A percentile compares a stretch with the other conserved stretches of the same genome.
phyloP scores from a whole-genome alignment of 495 filamentous ascomycete species.

The Xylaria longipes region DNA sequence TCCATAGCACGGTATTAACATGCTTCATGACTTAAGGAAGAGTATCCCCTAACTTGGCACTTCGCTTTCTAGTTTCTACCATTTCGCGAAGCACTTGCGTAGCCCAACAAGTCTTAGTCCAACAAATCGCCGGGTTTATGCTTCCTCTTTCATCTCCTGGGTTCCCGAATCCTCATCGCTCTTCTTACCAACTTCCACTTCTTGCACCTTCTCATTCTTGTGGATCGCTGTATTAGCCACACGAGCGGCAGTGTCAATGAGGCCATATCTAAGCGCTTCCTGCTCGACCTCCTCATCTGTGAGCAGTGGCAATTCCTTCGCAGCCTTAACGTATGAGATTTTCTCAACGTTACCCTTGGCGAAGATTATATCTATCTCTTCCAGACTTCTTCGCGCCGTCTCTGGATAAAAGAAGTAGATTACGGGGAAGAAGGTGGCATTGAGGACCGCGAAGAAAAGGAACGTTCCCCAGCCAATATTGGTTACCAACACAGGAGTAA shows the following conservation, averaged over 20 bases:
- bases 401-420: slow-evolving; percentile 83
- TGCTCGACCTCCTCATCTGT: slow-evolving; percentile 67
- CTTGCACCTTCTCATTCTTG: background rate
- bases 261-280: slow-evolving; percentile 67
- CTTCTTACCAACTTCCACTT: slow-evolving; percentile 9
- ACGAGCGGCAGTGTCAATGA: slow-evolving; percentile 45
- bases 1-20: background rate
- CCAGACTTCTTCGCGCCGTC: slow-evolving; percentile 70
- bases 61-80: background rate
- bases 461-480: slow-evolving; percentile 78
- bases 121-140: background rate
- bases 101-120: background rate
- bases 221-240: slow-evolving; percentile 16
- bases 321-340: slow-evolving; percentile 74
- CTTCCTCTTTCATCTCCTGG: slow-evolving; percentile 7
- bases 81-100: background rate
- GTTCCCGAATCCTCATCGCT: slow-evolving; percentile 12
- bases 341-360: slow-evolving; percentile 77
- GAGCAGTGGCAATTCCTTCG: slow-evolving; percentile 72
- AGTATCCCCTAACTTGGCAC: background rate
- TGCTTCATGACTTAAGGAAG: background rate
- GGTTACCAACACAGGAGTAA: slow-evolving; percentile 74
- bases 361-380: slow-evolving; percentile 74
- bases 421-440: slow-evolving; percentile 72
- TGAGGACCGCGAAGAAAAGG: slow-evolving; percentile 76